Base-by-base conservation (phyloP, 495 filamentous ascomycete species). In the Hypoxylon intermedium region DNA sequence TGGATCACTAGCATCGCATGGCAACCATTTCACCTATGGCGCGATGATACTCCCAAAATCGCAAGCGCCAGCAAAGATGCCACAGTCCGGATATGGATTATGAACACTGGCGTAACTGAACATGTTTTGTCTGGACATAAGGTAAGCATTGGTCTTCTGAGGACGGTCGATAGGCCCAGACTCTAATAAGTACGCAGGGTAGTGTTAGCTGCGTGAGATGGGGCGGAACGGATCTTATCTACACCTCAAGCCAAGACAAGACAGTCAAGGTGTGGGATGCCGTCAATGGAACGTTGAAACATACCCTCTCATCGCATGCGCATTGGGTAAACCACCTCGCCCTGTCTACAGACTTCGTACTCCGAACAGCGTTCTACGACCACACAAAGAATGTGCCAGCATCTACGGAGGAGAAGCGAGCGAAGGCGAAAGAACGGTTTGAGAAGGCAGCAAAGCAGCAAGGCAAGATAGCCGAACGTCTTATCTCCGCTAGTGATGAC, bases 321-420 rank as follows among this genome's bases (percentile, higher is more conserved):
- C 93, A 97, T 72, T 95, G 94, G 83, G 87, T 99, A 7, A 99
- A 99, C 74, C 92, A 98, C 70, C 85, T 99, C 7, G 92, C 94
- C 0, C 81, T 99, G 6, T 97, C 93, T 2, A 97, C 91, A 1
- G 95, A 98, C 70, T 90, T 90, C 63, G 92, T 87, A n/a, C 80
- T 97, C 13, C 86, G 92, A 45, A 96, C 91, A 1, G 88, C 84
- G 0, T 99, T 86, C 76, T 87, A 93, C 64, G 93, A 97, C 68
- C 92, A 96, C 72, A 90, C 87, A 2, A 75, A 74, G 37, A 72
- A 73, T 12, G 79, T 89, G 0, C 94, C 93, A 0, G 73, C 75
- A 1, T 81, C 86, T 0, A 83, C 85, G 19, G 85, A 89, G 46
- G 90, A 81, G 38, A 94, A 90, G 72, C 73, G 87, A 24, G 79